phyloP scores from a whole-genome alignment of 768 basidiomycete genomes.

The Xerocomus brunneocitrinus region DNA sequence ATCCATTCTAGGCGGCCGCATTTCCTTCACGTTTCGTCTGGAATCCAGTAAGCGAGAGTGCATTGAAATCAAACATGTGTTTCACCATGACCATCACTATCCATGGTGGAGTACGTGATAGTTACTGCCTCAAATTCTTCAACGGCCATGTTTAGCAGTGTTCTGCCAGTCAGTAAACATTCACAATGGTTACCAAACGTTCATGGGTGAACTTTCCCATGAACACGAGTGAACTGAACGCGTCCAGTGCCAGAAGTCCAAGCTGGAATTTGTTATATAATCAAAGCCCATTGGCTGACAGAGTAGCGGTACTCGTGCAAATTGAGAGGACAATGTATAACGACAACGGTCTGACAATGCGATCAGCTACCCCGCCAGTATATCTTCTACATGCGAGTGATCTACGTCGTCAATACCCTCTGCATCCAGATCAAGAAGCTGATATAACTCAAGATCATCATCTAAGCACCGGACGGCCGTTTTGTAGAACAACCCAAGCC shows the following conservation, averaged over 20 bases:
- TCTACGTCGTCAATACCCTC: not conserved
- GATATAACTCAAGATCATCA: not conserved
- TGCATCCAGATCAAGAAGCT: not conserved
- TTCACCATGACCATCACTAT: slow-evolving; percentile 76
- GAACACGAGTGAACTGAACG: slow-evolving; percentile 1
- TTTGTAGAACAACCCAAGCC: not conserved
- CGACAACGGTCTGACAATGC: not conserved
- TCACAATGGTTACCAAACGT: not conserved
- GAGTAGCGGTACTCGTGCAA: no score
- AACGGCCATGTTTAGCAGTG: slow-evolving; percentile 54
- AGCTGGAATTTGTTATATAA: not conserved
- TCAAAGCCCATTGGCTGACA: not conserved
- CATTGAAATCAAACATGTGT: slow-evolving; percentile 13
- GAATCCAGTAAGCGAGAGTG: slow-evolving; percentile 17
- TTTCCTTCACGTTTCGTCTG: slow-evolving; percentile 90
- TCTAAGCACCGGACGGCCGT: not conserved
- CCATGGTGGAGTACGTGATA: slow-evolving; percentile 64
- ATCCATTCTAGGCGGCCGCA: slow-evolving; percentile 90
- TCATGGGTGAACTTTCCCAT: slow-evolving; percentile 1
- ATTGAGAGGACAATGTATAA: no score
- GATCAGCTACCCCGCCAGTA: not conserved
- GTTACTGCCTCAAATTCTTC: slow-evolving; percentile 68
- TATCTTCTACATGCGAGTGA: not conserved
- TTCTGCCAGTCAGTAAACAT: slow-evolving; percentile 1
- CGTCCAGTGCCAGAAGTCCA: no score